Conservation (phyloP, 2,329 filamentous ascomycete genomes). For the Diaporthe sp. region DNA sequence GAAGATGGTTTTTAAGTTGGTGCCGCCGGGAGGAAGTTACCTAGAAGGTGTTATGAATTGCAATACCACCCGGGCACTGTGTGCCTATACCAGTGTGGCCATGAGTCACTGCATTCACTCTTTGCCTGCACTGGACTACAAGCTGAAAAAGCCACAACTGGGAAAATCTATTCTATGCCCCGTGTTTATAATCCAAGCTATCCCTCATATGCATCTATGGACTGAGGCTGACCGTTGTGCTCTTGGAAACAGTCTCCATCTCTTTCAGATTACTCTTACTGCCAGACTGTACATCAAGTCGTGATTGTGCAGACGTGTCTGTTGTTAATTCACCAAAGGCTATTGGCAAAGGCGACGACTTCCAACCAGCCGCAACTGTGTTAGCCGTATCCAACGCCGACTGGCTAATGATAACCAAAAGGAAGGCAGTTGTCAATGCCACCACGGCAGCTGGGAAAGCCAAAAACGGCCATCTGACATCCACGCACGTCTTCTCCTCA, state of each 20-base stretch:
- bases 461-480: constrained; percentile 5
- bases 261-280: neutral
- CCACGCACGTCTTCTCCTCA: constrained; percentile 14
- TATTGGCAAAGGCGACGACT: constrained; percentile 3
- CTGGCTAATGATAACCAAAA: neutral
- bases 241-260: constrained; percentile 5
- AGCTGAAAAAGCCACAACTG: too few species aligned
- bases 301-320: neutral
- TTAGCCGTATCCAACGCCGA: neutral
- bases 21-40: too few species aligned
- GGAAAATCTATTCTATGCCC: too few species aligned
- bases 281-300: neutral
- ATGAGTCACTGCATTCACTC: too few species aligned
- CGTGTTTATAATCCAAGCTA: neutral
- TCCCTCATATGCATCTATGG: neutral
- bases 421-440: neutral
- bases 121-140: too few species aligned
- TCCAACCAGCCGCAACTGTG: constrained; percentile 3
- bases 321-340: neutral
- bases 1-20: too few species aligned
- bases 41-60: too few species aligned
- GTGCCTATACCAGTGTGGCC: too few species aligned
- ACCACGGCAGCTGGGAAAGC: constrained; percentile 15
- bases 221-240: neutral
- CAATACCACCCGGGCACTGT: too few species aligned